phyloP scores from a whole-genome alignment of 2,329 filamentous ascomycete species.

The Chaetomiaceae sp. region DNA sequence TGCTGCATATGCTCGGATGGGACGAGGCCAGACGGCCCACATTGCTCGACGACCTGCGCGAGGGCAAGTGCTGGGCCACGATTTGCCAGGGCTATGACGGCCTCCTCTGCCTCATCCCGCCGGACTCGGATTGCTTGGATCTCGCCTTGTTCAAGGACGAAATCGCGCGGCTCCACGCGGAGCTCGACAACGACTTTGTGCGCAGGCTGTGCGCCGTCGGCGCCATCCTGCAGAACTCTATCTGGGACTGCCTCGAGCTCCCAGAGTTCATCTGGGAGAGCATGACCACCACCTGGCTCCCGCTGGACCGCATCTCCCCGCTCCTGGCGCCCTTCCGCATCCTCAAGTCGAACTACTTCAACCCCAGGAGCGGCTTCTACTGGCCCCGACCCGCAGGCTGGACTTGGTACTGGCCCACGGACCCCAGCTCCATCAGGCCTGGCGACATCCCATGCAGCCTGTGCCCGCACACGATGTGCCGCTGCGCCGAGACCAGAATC shows the following conservation, averaged over 20 bases:
- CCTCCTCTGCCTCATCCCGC: conserved; percentile 22
- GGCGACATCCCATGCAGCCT: conserved; percentile 17
- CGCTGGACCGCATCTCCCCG: conserved; percentile 15
- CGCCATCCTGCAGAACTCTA: conserved; percentile 15
- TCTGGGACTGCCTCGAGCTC: conserved; percentile 21
- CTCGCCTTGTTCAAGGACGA: conserved; percentile 23
- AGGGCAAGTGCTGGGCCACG: conserved; percentile 26
- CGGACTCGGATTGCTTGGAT: conserved; percentile 15
- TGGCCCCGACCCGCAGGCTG: conserved; percentile 19
- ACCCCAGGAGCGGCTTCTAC: conserved; percentile 5
- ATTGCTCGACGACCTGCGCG: conserved; percentile 24
- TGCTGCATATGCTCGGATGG: conserved; percentile 22
- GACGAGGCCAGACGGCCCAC: conserved; percentile 11
- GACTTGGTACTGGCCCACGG: conserved; percentile 22
- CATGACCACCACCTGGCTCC: conserved; percentile 13
- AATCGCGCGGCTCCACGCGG: conserved; percentile 19
- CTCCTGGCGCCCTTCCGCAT: conserved; percentile 20
- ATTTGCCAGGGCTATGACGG: conserved; percentile 23
- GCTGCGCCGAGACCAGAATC: conserved; percentile 14
- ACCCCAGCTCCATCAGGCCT: conserved; percentile 17
- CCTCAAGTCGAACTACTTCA: conserved; percentile 17
- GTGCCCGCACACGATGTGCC: conserved; percentile 20
- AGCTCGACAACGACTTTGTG: conserved; percentile 19
- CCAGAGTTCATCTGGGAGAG: conserved; percentile 26
- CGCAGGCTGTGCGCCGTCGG: conserved; percentile 21